These are phyloP conservation scores for Stylonectria norvegica DNA, from an alignment of 2,329 filamentous ascomycete genomes.

Conservation along the genomic window DNA sequence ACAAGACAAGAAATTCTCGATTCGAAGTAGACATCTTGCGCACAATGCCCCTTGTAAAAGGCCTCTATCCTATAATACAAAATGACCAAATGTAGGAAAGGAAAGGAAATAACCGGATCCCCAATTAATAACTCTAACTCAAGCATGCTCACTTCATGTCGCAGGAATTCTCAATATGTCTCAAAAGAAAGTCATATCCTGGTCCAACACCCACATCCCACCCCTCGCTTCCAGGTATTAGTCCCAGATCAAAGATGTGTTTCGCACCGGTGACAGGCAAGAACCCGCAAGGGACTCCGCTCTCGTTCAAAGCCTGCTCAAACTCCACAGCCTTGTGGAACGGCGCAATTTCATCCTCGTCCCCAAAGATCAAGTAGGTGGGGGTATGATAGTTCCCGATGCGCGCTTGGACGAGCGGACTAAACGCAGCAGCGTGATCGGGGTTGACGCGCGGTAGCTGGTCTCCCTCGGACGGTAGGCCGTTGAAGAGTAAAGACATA, in stretches of 20 bases:
- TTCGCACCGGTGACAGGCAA: constrained; percentile 12
- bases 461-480: constrained; percentile 7
- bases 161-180: constrained; percentile 10
- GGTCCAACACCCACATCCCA: constrained; percentile 15
- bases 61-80: no score
- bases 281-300: constrained; percentile 10
- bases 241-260: constrained; percentile 18
- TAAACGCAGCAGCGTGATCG: constrained; percentile 12
- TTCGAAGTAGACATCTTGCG: no score
- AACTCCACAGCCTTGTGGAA: constrained; percentile 14
- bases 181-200: constrained; percentile 16
- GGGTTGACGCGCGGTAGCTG: constrained; percentile 8
- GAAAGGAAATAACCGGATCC: no score
- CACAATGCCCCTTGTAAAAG: no score
- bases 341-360: constrained; percentile 19
- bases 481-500: constrained; percentile 19
- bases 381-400: constrained; percentile 16
- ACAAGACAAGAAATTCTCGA: no score
- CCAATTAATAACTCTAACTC: no score
- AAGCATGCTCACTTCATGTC: no score
- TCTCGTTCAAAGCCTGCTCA: constrained; percentile 3
- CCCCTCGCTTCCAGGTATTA: constrained; percentile 12
- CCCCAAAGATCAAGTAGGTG: constrained; percentile 18
- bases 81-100: no score
- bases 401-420: constrained; percentile 15